Evolutionary conservation across 2,329 filamentous ascomycete species (phyloP).

Genomic region (Pseudocercospora fijiensis): DNA sequence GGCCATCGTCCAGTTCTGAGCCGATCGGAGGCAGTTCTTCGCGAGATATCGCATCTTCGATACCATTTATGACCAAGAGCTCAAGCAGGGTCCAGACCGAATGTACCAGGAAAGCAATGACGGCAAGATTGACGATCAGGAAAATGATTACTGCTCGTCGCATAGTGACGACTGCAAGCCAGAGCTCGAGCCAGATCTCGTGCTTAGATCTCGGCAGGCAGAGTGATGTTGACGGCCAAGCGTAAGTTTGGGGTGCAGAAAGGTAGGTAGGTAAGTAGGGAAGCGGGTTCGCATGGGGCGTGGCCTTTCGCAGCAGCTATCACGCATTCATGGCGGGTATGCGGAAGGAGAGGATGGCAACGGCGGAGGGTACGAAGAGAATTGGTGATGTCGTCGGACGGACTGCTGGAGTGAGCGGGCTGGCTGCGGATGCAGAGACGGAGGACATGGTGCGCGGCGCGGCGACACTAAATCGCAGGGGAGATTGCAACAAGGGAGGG

Average conservation of each 20-base stretch:
- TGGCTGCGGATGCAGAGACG: not conserved
- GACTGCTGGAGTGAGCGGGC: not conserved
- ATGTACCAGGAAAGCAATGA: slow-evolving; percentile 65
- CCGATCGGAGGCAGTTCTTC: slow-evolving; percentile 66
- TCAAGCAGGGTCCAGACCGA: slow-evolving; percentile 69
- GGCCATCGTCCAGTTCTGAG: slow-evolving; percentile 45
- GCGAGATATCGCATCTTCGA: slow-evolving; percentile 64
- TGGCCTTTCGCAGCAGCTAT: not conserved
- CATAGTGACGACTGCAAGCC: slow-evolving; percentile 48
- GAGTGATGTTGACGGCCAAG: not conserved
- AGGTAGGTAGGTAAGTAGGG: not conserved
- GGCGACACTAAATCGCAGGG: not conserved
- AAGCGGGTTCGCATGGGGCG: not conserved
- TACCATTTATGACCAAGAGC: slow-evolving; percentile 66
- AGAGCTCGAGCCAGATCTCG: not conserved
- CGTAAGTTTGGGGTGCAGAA: not conserved
- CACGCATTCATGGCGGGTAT: not conserved
- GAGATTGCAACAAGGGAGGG: not conserved
- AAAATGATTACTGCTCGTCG: slow-evolving; percentile 62
- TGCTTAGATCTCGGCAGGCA: slow-evolving; percentile 4
- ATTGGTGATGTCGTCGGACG: not conserved
- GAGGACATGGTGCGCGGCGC: not conserved
- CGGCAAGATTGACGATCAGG: slow-evolving; percentile 62
- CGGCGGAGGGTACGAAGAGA: not conserved
- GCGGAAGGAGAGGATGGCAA: not conserved